Conservation (phyloP, 164 flowering plant genomes). For the Piper longum region DNA sequence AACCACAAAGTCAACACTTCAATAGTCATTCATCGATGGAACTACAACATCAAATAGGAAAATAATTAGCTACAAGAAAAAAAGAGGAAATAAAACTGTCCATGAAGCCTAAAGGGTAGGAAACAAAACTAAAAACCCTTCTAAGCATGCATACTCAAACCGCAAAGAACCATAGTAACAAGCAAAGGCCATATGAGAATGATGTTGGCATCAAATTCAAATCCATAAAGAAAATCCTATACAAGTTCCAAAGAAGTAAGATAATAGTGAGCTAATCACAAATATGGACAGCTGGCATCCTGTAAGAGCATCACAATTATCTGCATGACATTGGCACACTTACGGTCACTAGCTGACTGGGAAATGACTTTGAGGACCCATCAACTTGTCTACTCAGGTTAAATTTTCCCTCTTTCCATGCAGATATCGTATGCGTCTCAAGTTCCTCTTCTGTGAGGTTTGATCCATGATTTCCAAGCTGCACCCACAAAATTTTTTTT, state of each 20-base stretch:
- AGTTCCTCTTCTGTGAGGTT: slow-evolving; percentile 93
- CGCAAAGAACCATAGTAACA: too few species aligned
- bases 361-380: slow-evolving; percentile 27
- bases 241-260: too few species aligned
- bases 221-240: too few species aligned
- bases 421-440: slow-evolving; percentile 82
- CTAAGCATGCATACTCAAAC: too few species aligned
- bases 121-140: too few species aligned
- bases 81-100: too few species aligned
- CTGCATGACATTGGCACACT: slow-evolving; percentile 12
- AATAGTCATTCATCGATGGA: too few species aligned
- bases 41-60: neutral
- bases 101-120: too few species aligned
- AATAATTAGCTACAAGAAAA: neutral
- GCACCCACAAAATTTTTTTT: slow-evolving; percentile 11
- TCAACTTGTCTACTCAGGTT: slow-evolving; percentile 39
- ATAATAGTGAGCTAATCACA: too few species aligned
- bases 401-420: slow-evolving; percentile 84
- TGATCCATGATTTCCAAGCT: slow-evolving; percentile 83
- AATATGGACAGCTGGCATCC: neutral
- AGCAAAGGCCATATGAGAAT: too few species aligned
- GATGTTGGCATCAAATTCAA: too few species aligned
- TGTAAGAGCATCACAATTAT: neutral
- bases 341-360: slow-evolving; percentile 60
- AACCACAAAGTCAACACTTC: too few species aligned